These are phyloP conservation scores for Capsicum rhomboideum DNA, from an alignment of 257 asterid genomes.

Conservation along the genomic window DNA sequence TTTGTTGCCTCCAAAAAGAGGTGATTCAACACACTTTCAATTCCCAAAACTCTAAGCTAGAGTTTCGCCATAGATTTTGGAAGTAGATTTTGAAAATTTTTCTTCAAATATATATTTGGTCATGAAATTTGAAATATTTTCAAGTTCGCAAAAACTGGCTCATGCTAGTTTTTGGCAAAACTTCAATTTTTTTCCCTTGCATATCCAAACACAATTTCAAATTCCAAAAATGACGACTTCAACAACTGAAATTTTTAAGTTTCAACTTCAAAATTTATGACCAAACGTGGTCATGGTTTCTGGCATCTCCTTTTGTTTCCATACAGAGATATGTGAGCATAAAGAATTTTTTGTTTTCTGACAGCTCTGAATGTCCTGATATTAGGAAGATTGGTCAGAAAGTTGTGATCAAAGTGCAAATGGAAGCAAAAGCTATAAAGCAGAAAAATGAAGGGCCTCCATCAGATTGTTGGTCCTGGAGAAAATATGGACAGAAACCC, in stretches of 20 bases:
- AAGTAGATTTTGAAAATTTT: neutral
- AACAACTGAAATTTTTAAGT: no score
- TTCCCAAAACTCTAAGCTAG: neutral
- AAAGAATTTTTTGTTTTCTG: neutral
- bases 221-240: no score
- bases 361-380: neutral
- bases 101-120: neutral
- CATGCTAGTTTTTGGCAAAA: neutral
- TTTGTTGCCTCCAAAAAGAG: constrained; percentile 46
- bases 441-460: constrained; percentile 56
- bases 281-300: neutral
- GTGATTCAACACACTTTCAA: neutral
- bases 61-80: neutral
- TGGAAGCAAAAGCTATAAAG: constrained; percentile 30
- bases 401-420: constrained; percentile 48
- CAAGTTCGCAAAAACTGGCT: neutral
- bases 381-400: constrained; percentile 47
- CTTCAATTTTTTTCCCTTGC: neutral
- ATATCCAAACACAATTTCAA: no score
- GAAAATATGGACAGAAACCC: constrained; percentile 78
- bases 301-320: neutral
- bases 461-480: constrained; percentile 66
- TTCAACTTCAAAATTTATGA: no score
- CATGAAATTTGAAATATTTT: neutral
- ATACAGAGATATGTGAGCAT: neutral